Evolutionary conservation across 768 basidiomycete genomes (phyloP).

Genomic region (Boletus huronensis): DNA sequence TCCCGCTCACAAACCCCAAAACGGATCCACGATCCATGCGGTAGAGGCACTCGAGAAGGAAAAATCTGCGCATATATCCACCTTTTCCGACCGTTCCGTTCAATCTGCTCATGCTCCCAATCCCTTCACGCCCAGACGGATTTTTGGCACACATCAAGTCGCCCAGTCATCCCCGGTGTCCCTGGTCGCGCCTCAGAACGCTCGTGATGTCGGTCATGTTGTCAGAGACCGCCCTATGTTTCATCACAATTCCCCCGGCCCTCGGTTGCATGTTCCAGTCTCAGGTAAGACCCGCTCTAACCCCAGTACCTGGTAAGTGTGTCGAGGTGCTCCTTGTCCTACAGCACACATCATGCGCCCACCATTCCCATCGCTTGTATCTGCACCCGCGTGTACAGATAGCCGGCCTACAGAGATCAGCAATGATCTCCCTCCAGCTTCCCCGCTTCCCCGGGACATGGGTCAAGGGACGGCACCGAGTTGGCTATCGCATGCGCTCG

Average conservation of each 20-base stretch:
- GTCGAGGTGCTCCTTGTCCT: constrained; percentile 2
- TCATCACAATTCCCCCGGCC: constrained; percentile 11
- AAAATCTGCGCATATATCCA: constrained; percentile 17
- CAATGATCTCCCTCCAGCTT: not conserved
- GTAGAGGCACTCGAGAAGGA: not conserved
- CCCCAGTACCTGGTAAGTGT: constrained; percentile 2
- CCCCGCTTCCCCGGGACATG: not conserved
- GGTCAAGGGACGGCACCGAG: not conserved
- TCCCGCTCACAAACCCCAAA: not conserved
- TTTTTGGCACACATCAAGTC: not conserved
- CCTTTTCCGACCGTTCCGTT: not conserved
- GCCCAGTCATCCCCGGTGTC: constrained; percentile 6
- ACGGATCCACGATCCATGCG: not conserved
- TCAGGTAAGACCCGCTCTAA: constrained; percentile 15
- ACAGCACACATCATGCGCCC: constrained; percentile 3
- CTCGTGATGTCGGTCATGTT: not conserved
- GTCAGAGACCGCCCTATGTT: not conserved
- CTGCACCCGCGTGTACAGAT: not conserved
- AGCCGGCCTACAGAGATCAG: not conserved
- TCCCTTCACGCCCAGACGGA: not conserved
- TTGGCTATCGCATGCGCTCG: constrained; percentile 7
- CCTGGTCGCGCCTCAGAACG: not conserved
- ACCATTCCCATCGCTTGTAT: not conserved
- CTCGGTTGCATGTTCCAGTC: not conserved
- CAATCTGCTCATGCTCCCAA: not conserved